Percentiles rank a stretch among this genome's conserved stretches.
Conservation (phyloP, 805 yeast species). For the Pichia occidentalis region DNA sequence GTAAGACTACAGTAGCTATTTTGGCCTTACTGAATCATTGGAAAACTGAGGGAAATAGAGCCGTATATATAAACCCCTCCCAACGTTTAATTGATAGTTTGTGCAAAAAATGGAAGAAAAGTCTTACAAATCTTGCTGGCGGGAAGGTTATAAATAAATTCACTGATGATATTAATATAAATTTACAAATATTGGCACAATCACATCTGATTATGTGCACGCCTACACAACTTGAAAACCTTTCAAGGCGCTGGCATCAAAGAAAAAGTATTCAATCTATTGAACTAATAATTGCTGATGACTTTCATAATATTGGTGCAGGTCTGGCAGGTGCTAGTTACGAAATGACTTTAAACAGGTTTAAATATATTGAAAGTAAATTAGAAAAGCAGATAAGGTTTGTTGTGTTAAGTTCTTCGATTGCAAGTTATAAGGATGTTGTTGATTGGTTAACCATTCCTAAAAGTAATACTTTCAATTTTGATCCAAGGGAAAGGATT, state of each 20-base stretch:
- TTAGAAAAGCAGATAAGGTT: conserved; percentile 52
- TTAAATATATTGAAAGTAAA: conserved; percentile 64
- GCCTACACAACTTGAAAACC: conserved; percentile 65
- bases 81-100: conserved; percentile 48
- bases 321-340: conserved; percentile 54
- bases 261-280: conserved; percentile 63
- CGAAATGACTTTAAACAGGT: conserved; percentile 64
- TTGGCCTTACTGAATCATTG: conserved; percentile 67
- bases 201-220: conserved; percentile 71
- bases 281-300: conserved; percentile 66
- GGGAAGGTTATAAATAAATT: conserved; percentile 54
- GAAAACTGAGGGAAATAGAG: conserved; percentile 62
- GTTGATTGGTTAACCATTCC: conserved; percentile 82
- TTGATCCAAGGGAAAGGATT: conserved; percentile 54
- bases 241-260: conserved; percentile 80
- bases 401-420: conserved; percentile 61
- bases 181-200: conserved; percentile 47
- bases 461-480: conserved; percentile 58
- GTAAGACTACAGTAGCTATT: conserved; percentile 67
- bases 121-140: conserved; percentile 43
- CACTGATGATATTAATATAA: conserved; percentile 49
- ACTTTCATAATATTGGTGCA: conserved; percentile 58
- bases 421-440: conserved; percentile 70
- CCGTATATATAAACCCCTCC: conserved; percentile 63
- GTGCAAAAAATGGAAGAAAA: conserved; percentile 45